Conservation (phyloP, 441 rosid species). For the Flueggea neowawraea region DNA sequence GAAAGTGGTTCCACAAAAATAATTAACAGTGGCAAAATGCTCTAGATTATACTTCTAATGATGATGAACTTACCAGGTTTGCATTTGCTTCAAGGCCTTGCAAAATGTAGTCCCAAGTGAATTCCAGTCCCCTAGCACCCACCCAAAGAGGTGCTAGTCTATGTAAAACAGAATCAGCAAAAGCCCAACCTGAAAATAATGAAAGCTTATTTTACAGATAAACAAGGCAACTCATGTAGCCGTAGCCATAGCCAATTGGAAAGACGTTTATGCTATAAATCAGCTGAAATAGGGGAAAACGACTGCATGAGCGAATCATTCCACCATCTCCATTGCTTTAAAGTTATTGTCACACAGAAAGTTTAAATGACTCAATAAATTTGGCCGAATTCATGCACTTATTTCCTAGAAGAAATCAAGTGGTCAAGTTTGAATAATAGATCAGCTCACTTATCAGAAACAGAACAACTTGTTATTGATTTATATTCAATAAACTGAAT, state of each 20-base stretch:
- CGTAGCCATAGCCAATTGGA: background rate
- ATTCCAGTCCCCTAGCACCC: slow-evolving; percentile 91
- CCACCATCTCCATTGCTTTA: no score
- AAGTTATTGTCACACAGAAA: no score
- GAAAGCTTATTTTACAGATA: background rate
- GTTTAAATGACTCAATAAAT: no score
- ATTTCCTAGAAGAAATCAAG: no score
- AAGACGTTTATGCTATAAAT: background rate
- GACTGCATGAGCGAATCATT: no score
- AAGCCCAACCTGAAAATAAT: slow-evolving; percentile 79
- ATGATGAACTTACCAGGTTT: slow-evolving; percentile 51
- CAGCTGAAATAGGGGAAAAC: no score
- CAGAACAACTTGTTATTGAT: no score
- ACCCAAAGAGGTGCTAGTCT: slow-evolving; percentile 96
- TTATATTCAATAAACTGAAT: background rate
- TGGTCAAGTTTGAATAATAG: no score
- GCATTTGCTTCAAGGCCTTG: slow-evolving; percentile 99
- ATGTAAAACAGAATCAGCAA: slow-evolving; percentile 88
- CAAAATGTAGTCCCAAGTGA: slow-evolving; percentile 88
- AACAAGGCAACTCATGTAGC: background rate
- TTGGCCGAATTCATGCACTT: no score
- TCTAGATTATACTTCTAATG: background rate
- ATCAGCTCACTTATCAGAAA: no score
- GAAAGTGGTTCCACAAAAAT: background rate
- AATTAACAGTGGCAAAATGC: background rate